These are phyloP conservation scores for Fusarium staphyleae DNA, from an alignment of 2,329 filamentous ascomycete species.

Conservation along the genomic window DNA sequence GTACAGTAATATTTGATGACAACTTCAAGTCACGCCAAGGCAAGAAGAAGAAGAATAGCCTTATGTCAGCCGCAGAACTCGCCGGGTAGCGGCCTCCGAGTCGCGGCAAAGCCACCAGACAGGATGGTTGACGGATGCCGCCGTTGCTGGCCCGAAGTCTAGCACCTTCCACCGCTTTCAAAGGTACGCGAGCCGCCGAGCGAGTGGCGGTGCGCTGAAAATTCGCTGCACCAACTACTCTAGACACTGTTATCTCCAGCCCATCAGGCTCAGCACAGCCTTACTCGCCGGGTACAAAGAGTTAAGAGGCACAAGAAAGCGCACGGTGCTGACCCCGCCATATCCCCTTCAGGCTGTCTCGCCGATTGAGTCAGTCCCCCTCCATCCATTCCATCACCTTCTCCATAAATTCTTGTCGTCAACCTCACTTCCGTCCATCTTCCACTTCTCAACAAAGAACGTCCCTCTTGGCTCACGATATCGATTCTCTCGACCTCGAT, in stretches of 20 bases:
- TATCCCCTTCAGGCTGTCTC: constrained; percentile 36
- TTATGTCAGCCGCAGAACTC: constrained; percentile 13
- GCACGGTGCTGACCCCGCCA: constrained; percentile 36
- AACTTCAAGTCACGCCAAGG: constrained; percentile 15
- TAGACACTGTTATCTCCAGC: constrained; percentile 9
- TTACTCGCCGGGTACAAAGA: constrained; percentile 12
- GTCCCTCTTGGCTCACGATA: constrained; percentile 2
- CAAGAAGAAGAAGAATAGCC: neutral
- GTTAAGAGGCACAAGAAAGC: constrained; percentile 23
- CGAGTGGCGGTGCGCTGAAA: constrained; percentile 35
- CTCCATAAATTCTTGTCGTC: constrained; percentile 41
- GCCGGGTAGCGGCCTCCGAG: constrained; percentile 18
- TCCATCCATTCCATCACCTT: constrained; percentile 44
- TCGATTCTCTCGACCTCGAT: neutral
- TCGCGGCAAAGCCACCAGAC: constrained; percentile 2
- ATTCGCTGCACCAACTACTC: constrained; percentile 1
- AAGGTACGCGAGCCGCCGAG: constrained; percentile 23
- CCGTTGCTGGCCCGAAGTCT: constrained; percentile 30
- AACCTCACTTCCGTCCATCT: constrained; percentile 32
- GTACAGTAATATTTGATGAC: no score
- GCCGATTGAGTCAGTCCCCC: constrained; percentile 51
- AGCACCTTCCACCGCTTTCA: constrained; percentile 42
- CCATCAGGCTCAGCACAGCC: constrained; percentile 11
- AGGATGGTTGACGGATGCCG: neutral
- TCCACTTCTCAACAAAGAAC: constrained; percentile 28